phyloP scores from a whole-genome alignment of 805 yeast genomes.

The Diddensiella caesifluorescens region DNA sequence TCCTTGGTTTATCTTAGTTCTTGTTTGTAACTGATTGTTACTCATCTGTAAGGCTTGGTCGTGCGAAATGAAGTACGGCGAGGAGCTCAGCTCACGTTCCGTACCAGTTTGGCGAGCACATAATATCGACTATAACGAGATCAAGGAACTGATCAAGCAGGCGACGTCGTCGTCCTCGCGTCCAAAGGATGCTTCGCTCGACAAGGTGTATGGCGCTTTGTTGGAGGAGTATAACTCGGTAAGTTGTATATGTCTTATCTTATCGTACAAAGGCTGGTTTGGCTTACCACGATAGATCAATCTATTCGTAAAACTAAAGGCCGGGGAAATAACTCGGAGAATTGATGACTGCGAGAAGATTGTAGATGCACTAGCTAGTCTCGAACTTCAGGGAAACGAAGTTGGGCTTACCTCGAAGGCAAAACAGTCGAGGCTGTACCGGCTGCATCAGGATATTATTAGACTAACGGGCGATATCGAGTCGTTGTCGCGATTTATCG shows the following conservation, averaged over 20 bases:
- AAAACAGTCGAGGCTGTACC: slow-evolving; percentile 21
- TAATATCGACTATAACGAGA: slow-evolving; percentile 75
- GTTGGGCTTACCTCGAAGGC: slow-evolving; percentile 17
- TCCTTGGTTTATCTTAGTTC: too few relatives aligned
- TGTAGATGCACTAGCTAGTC: slow-evolving; percentile 31
- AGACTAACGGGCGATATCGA: slow-evolving; percentile 49
- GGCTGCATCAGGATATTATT: slow-evolving; percentile 36
- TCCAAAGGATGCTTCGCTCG: slow-evolving; percentile 19
- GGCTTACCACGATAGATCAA: slow-evolving; percentile 27
- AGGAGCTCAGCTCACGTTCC: slow-evolving; percentile 64
- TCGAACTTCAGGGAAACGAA: slow-evolving; percentile 6
- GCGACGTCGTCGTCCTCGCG: slow-evolving; percentile 39
- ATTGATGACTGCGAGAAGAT: slow-evolving; percentile 37
- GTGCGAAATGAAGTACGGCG: slow-evolving; percentile 77
- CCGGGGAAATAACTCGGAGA: slow-evolving; percentile 60
- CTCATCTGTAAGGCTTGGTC: too few relatives aligned
- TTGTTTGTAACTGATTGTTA: too few relatives aligned
- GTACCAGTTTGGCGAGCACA: slow-evolving; percentile 85
- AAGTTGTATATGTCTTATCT: slow-evolving; percentile 23
- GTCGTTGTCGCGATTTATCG: slow-evolving; percentile 61
- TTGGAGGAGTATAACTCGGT: slow-evolving; percentile 56
- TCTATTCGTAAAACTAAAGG: slow-evolving; percentile 60
- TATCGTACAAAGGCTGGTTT: neutral
- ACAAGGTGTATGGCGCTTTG: slow-evolving; percentile 39
- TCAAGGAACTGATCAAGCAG: slow-evolving; percentile 58